Percentiles rank a stretch among this genome's conserved stretches.
Conservation (phyloP, 495 filamentous ascomycete genomes). For the Penicillium herquei region DNA sequence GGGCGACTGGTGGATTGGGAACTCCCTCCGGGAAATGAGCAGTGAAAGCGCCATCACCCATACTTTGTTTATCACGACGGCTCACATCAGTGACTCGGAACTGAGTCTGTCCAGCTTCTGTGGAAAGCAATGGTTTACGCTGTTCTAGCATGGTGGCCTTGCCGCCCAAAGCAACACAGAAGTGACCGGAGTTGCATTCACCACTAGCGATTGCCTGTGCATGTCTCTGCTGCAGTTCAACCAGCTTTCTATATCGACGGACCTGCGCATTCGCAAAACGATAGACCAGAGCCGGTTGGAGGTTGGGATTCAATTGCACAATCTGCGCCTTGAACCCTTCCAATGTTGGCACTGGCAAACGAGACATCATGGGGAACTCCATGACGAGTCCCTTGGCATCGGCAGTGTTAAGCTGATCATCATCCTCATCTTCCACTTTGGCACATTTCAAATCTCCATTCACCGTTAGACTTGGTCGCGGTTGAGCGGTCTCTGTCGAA, state of each 20-base stretch:
- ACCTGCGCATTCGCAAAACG: conserved; percentile 80
- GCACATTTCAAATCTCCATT: conserved; percentile 25
- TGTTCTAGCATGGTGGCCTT: conserved; percentile 48
- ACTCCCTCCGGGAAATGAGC: conserved; percentile 78
- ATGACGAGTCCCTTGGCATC: conserved; percentile 48
- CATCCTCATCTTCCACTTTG: conserved; percentile 51
- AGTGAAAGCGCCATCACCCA: conserved; percentile 63
- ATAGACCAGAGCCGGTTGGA: conserved; percentile 72
- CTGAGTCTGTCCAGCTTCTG: conserved; percentile 44
- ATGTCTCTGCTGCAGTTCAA: conserved; percentile 73
- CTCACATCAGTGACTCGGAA: conserved; percentile 55
- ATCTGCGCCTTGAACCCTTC: conserved; percentile 79
- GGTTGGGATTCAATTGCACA: conserved; percentile 64
- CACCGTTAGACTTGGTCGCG: neutral
- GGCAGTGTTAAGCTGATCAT: conserved; percentile 31
- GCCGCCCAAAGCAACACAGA: conserved; percentile 67
- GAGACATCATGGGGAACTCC: conserved; percentile 43
- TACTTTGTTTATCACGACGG: conserved; percentile 53
- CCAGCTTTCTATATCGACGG: conserved; percentile 73
- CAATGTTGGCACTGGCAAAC: conserved; percentile 65
- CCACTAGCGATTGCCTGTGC: conserved; percentile 48
- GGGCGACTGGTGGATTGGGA: conserved; percentile 74
- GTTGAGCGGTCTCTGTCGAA: conserved; percentile 3
- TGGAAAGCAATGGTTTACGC: conserved; percentile 43
- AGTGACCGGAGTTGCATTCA: conserved; percentile 57